Conservation (phyloP, 2,329 filamentous ascomycete species). For the Colletotrichum sp. region DNA sequence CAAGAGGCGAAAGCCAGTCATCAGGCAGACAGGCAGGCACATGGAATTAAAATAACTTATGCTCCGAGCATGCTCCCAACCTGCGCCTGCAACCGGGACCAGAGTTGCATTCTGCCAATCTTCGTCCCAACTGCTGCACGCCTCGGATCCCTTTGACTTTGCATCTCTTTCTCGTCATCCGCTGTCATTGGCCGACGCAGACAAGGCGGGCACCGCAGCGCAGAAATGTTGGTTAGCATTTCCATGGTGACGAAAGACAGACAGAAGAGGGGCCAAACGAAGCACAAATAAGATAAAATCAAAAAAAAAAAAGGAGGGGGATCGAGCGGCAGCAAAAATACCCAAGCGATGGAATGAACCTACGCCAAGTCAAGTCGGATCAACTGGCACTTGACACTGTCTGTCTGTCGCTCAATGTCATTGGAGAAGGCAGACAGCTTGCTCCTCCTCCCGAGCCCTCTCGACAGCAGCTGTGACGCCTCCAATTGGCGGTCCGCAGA, state of each 20-base stretch:
- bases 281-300: neutral
- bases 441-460: neutral
- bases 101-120: conserved; percentile 11
- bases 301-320: neutral
- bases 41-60: neutral
- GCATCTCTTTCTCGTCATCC: neutral
- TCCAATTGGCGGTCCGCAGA: neutral
- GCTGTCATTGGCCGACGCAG: neutral
- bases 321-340: neutral
- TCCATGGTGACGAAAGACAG: neutral
- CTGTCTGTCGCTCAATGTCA: neutral
- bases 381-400: neutral
- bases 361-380: neutral
- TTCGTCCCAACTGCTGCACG: conserved; percentile 3
- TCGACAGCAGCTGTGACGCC: neutral
- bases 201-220: neutral
- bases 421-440: neutral
- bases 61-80: neutral
- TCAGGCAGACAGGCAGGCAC: neutral
- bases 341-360: neutral
- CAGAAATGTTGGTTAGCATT: neutral
- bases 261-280: neutral
- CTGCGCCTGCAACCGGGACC: neutral
- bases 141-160: neutral
- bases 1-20: neutral